phyloP scores from a whole-genome alignment of 768 basidiomycete species.

The Ramaria rubella region DNA sequence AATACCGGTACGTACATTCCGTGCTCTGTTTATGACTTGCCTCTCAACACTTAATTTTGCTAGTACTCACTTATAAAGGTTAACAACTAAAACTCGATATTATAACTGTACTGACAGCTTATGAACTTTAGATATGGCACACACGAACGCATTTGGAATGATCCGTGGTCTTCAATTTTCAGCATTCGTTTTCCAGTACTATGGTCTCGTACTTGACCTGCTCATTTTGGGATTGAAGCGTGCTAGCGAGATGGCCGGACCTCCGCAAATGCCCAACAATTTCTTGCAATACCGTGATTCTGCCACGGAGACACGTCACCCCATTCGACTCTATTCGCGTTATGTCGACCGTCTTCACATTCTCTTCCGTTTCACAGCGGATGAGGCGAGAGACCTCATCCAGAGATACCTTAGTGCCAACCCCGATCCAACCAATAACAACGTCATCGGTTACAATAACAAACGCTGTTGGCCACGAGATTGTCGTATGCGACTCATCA shows the following conservation, averaged over 20 bases:
- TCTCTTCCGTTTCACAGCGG: conserved; percentile 95
- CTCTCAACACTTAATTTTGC: not conserved
- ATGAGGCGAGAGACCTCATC: conserved; percentile 95
- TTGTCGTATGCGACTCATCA: conserved; percentile 97
- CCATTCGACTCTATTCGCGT: conserved; percentile 95
- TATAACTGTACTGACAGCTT: not conserved
- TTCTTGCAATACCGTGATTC: conserved; percentile 97
- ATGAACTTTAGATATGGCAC: conserved; percentile 69
- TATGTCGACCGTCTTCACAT: conserved; percentile 95
- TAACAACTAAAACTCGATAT: not conserved
- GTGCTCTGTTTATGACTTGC: not conserved
- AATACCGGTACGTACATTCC: conserved; percentile 57
- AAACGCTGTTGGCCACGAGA: conserved; percentile 99
- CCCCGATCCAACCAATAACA: conserved; percentile 98
- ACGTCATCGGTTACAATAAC: conserved; percentile 98
- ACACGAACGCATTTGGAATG: conserved; percentile 94
- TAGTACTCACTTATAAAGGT: conserved; percentile 84
- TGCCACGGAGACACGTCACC: conserved; percentile 91
- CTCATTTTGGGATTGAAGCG: conserved; percentile 95
- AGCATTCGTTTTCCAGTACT: conserved; percentile 98
- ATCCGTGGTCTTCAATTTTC: conserved; percentile 98
- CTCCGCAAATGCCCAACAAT: conserved; percentile 95
- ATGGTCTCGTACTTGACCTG: conserved; percentile 91
- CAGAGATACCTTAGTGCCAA: conserved; percentile 96
- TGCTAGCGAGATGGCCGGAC: conserved; percentile 98